A percentile compares a stretch with the other conserved stretches of the same genome.
Conservation (phyloP, 805 yeast species). For the Grigorovia transvaalensis region DNA sequence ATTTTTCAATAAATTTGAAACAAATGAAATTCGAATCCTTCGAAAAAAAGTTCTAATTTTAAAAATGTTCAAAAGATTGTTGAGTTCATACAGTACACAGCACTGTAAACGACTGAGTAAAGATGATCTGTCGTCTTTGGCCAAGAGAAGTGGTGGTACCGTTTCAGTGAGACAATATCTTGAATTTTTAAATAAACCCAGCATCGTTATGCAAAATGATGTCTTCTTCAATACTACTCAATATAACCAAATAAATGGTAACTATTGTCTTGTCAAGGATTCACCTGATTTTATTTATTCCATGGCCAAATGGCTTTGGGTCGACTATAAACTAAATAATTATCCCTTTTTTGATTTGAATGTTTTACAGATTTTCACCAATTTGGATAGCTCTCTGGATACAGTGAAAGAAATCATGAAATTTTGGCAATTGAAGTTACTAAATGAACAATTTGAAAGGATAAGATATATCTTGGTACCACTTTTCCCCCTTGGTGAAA, state of each 20-base stretch:
- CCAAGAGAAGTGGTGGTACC: neutral
- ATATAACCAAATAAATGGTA: neutral
- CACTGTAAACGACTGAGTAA: neutral
- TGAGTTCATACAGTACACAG: neutral
- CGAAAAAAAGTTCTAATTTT: neutral
- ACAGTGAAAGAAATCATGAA: conserved; percentile 13
- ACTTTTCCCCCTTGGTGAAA: conserved; percentile 12
- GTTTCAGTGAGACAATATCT: conserved; percentile 1
- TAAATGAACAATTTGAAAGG: conserved; percentile 16
- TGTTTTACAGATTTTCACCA: conserved; percentile 20
- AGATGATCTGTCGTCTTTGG: neutral
- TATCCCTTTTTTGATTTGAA: conserved; percentile 61
- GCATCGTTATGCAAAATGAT: conserved; percentile 1
- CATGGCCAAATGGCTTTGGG: conserved; percentile 66
- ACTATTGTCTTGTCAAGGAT: conserved; percentile 1
- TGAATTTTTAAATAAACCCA: conserved; percentile 1
- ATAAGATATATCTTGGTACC: conserved; percentile 22
- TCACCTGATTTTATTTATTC: conserved; percentile 8
- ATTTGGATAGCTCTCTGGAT: conserved; percentile 16
- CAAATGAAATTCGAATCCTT: neutral
- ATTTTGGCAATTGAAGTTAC: conserved; percentile 11
- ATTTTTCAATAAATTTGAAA: neutral
- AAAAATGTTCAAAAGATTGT: neutral
- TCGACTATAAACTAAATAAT: conserved; percentile 55
- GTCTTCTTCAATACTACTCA: neutral